Base-by-base conservation (phyloP, 192 early-diverging fungal genomes). In the Diversispora eburnea region DNA sequence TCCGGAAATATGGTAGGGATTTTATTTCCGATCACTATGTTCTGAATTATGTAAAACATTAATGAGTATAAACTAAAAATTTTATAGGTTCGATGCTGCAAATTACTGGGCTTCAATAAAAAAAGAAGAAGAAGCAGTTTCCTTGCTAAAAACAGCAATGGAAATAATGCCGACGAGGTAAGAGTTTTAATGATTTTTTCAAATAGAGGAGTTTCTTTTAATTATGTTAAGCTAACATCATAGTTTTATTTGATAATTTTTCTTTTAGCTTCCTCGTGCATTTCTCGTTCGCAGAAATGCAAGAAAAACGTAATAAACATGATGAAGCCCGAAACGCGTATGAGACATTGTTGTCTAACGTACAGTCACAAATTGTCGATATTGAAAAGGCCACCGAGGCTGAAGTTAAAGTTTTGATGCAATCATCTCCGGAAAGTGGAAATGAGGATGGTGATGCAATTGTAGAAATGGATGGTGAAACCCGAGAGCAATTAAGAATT, bases 1-100 rank as follows among this genome's bases (percentile, higher is more conserved):
- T 70, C 95, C 95, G 0, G 94, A 97, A 75, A 78, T 98, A 13
- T 97, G 95, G 97, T 91, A 84, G 73, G 12, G 20, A 48, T 4
- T 74, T 51, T n/a, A 5, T 55, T 5, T 79, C 25, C 41, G 17
- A 19, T 33, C n/a, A 45, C 15, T 3, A 48, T 47, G 25, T 75
- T 49, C 19, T n/a, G 19, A 67, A n/a, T n/a, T n/a, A n/a, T n/a
- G n/a, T n/a, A n/a, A n/a, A n/a, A 13, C 12, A 22, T 7, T 12
- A 68, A 70, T 77, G 33, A 76, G 15, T 13, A 7, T 42, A 42
- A 42, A 33, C 12, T n/a, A 6, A 6, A 43, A 42, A 63, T 43
- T 25, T 52, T 45, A 22, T 69, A 33, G 55, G 55, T 82, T 86
- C 57, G 92, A 94, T 57, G 88, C 82, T 17, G 82, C 88, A 13